A percentile compares a stretch with the other conserved stretches of the same genome.
phyloP scores from a whole-genome alignment of 148 eudicot genomes.

The Heliosperma pusillum region DNA sequence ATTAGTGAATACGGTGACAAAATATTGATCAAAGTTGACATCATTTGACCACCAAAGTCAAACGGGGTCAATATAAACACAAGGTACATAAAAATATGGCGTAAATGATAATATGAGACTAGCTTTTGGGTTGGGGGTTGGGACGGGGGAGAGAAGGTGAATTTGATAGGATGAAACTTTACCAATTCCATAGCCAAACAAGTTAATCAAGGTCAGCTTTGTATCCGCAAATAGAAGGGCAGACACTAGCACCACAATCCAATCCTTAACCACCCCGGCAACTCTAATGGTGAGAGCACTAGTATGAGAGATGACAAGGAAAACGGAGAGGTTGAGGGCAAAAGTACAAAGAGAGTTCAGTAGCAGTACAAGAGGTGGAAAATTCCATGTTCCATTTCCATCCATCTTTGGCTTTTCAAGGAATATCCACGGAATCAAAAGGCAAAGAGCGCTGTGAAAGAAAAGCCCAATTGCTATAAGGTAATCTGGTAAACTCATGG shows the following conservation, averaged over 20 bases:
- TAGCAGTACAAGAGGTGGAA: constrained; percentile 59
- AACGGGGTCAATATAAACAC: background rate
- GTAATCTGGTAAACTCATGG: background rate
- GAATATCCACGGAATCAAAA: constrained; percentile 94
- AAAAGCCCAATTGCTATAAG: constrained; percentile 1
- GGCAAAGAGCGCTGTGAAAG: constrained; percentile 82
- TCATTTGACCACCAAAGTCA: background rate
- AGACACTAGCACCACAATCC: constrained; percentile 94
- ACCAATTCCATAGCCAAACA: constrained; percentile 95
- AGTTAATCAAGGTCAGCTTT: constrained; percentile 75
- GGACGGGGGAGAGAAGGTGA: background rate
- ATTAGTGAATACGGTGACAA: no score
- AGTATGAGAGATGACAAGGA: constrained; percentile 90
- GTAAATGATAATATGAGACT: no score
- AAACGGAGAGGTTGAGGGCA: constrained; percentile 94
- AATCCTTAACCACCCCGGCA: constrained; percentile 99
- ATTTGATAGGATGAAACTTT: constrained; percentile 18
- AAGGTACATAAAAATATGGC: no score
- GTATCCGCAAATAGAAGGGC: constrained; percentile 96
- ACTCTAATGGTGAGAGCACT: constrained; percentile 98
- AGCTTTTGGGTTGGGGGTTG: background rate
- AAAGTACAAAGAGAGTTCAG: constrained; percentile 94
- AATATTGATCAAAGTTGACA: no score
- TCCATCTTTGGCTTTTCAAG: constrained; percentile 95
- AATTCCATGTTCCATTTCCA: constrained; percentile 70